These are phyloP conservation scores for Laguncularia racemosa DNA, from an alignment of 345 rosid genomes.

Conservation along the genomic window DNA sequence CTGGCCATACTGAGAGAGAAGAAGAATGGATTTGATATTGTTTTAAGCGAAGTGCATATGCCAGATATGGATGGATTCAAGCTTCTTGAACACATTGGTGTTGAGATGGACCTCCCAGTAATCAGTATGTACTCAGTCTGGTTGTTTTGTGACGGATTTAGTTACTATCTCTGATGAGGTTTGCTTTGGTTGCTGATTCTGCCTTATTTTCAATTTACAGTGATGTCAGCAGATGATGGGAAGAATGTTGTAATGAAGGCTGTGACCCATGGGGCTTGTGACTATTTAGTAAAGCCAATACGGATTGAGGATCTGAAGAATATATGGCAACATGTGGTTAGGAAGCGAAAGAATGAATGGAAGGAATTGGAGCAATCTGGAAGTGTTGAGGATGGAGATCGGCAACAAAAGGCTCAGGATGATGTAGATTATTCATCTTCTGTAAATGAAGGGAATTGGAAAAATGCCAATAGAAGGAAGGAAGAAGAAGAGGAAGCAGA, in stretches of 20 bases:
- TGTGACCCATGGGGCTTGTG: conserved; percentile 79
- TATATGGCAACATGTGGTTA: conserved; percentile 77
- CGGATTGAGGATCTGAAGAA: conserved; percentile 66
- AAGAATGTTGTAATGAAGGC: conserved; percentile 62
- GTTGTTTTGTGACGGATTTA: background rate
- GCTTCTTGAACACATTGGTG: conserved; percentile 56
- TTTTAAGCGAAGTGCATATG: conserved; percentile 82
- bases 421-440: conserved; percentile 63
- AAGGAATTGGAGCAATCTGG: conserved; percentile 51
- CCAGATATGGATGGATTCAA: conserved; percentile 88
- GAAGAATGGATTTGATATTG: conserved; percentile 53
- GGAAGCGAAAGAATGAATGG: conserved; percentile 50
- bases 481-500: conserved; percentile 57
- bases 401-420: conserved; percentile 32
- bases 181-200: background rate
- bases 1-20: conserved; percentile 43
- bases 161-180: background rate
- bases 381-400: conserved; percentile 49
- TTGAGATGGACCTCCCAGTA: conserved; percentile 87
- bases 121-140: conserved; percentile 40
- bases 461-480: conserved; percentile 40
- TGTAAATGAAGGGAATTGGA: conserved; percentile 48
- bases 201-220: conserved; percentile 22
- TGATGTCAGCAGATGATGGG: conserved; percentile 88
- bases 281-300: conserved; percentile 71